Evolutionary conservation across 768 basidiomycete genomes (phyloP), one percentile per base, ranked within the genome.

Genomic region (Podaxis sp.): DNA sequence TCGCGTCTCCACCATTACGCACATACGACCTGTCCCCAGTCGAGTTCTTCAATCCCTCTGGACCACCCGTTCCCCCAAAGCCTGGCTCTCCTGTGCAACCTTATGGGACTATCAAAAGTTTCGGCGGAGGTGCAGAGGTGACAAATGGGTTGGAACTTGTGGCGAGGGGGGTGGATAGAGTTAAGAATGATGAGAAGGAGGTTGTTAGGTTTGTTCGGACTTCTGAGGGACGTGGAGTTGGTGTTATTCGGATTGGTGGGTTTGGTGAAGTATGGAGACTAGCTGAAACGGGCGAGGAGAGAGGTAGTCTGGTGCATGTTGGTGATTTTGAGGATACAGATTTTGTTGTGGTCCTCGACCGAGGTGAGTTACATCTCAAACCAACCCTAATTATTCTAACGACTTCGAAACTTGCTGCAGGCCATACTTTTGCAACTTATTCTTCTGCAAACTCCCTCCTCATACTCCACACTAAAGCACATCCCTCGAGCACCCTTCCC

Each of bases 211-310:
- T 93, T 66, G 84, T 91, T 40, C 81, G 93, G 64, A 93, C 92
- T 2, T 88, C 91, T 1, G 89, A 93, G 63, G 93, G 93, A 1
- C 80, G 79, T 57, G 92, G 90, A 5, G 80, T 94, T 38, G 90
- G 84, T 12, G 83, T 89, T 13, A 75, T 89, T 36, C 84, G 90
- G 49, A 73, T 72, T 36, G 75, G 79, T 46, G 84, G 85, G 3
- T 76, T 77, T 8, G 88, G 87, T 5, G 89, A 93, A 68, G 78
- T 82, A 1, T 93, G 89, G 88, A 78, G 76, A 66, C 76, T 85
- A 60, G 71, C 73, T 7, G 78, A 80, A 49, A 72, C 75, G 53
- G 85, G 83, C 11, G 74, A 77, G 33, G 79, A 78, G 63, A 62
- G 55, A 50, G 61, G 55, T 49, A 38, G 24, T 27, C 70, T 91